Evolutionary conservation across 176 grass and related monocot species (phyloP), one percentile per base, ranked within the genome.

Genomic region (Carex myosuroides): DNA sequence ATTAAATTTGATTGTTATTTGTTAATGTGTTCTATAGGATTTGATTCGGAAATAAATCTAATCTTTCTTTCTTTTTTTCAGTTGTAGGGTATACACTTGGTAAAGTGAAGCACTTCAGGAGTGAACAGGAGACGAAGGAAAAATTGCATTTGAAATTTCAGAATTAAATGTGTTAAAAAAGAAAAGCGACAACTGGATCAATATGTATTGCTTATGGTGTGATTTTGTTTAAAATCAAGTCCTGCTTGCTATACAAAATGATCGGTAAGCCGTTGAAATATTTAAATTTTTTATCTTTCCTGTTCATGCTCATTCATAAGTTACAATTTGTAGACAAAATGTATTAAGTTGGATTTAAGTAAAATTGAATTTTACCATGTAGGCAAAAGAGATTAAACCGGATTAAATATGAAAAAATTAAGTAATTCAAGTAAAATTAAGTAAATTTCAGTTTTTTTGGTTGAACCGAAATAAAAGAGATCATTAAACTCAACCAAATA

Each of bases 181-280:
- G 13, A 74, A 74, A 48, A 18, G 1, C 35, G 4, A 16, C 35
- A 79, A 56, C 13, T 35, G 50, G 75, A 79, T 33, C 59, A 21
- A 3, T 30, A 35, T 79, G 17, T 30, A 79, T 79, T 8, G 2
- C 24, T 3, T 79, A 29, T 54, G 50, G 75, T 16, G 52, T 79
- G 41, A 59, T 79, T 74, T 59, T 46, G 54, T 79, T 79, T 35
- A 57, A 79, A 79, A 79, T 79, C 52, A 12, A 30, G 30, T 79
- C 11, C 54, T 59, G 46, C 42, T 57, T 56, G 46, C 73, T 11
- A 56, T 57, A 16, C 46, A 57, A 26, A 55, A 57, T 78, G 73
- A 78, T 26, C 30, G 68, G 68, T 78, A 73, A 9, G 32, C 1
- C 2, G 46, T 44, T 39, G 4, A 44, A 17, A 8, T 35, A 24